Evolutionary conservation across 2,329 filamentous ascomycete species (phyloP).

Genomic region (Verruconis gallopava): DNA sequence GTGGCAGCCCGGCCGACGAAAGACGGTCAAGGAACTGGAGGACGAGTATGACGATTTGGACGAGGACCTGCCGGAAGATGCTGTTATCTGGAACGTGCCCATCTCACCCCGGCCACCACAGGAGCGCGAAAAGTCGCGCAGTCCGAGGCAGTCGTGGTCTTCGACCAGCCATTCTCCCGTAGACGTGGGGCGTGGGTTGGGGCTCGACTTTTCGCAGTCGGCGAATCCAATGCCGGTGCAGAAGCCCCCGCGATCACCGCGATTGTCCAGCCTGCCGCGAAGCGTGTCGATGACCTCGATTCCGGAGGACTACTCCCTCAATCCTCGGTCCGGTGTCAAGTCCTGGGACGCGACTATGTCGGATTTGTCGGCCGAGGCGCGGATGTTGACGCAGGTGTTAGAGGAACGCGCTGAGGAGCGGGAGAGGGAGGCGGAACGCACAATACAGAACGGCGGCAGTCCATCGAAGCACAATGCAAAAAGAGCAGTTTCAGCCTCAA

Average conservation of each 20-base stretch:
- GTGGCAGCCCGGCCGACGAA: conserved; percentile 59
- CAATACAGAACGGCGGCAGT: conserved; percentile 31
- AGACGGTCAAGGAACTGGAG: conserved; percentile 58
- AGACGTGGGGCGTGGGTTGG: neutral
- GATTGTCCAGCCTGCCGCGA: conserved; percentile 15
- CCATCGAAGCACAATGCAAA: conserved; percentile 23
- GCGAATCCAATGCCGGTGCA: neutral
- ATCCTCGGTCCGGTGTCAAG: conserved; percentile 24
- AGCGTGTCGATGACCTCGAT: conserved; percentile 8
- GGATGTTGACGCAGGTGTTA: conserved; percentile 63
- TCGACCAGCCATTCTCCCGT: conserved; percentile 2
- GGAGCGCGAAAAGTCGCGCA: conserved; percentile 24
- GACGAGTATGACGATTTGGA: conserved; percentile 69
- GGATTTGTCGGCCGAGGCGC: conserved; percentile 59
- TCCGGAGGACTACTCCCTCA: conserved; percentile 2
- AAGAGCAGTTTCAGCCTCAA: conserved; percentile 38
- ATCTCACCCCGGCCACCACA: conserved; percentile 48
- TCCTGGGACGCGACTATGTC: conserved; percentile 63
- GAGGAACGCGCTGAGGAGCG: conserved; percentile 63
- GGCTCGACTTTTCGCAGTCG: conserved; percentile 11
- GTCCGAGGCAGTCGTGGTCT: conserved; percentile 12
- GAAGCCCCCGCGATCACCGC: conserved; percentile 12
- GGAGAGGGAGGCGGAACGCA: conserved; percentile 36
- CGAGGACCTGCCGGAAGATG: conserved; percentile 62
- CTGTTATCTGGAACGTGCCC: conserved; percentile 69